Evolutionary conservation across 257 asterid genomes (phyloP), one percentile per base, ranked within the genome.

Genomic region (Lycium barbarum): DNA sequence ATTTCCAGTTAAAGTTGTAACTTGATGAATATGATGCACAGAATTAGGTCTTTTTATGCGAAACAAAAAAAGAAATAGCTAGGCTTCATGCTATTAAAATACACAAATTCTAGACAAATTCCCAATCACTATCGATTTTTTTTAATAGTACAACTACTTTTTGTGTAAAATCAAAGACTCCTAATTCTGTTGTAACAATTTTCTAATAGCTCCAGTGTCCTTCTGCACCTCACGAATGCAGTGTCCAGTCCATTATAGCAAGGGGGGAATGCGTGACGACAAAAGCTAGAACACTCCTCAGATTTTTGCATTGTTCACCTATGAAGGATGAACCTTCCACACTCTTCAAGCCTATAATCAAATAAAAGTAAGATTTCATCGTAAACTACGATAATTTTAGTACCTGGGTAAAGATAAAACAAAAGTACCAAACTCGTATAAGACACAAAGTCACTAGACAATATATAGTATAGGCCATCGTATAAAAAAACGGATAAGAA

Each of bases 241-340:
- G 9, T 1, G 6, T 11, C 11, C 59, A n/a, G 6, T 11, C 11
- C 59, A n/a, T 47, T 47, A 1, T n/a, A 49, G n/a, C 80, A 45
- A 45, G 47, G 33, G 1, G 59, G 80, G 0, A 36, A n/a, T 11
- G 17, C 59, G 26, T 11, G 13, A 73, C 38, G 59, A 49, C 80
- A 73, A 73, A 45, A 73, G 10, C 5, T 6, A 73, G 9, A 6
- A 22, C 80, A 73, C 4, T 47, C 80, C 9, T 20, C 6, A 11
- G 36, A 11, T 47, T 9, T 45, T 47, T 11, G 12, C 80, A 73
- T 45, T 18, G 80, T 73, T 73, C 80, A 73, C 80, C 80, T 47
- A 73, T 73, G 11, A 71, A 71, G 53, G 54, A n/a, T 47, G 79
- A 71, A 43, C 59, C 33, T 47, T 73, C 38, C 80, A 73, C 80